Conservation (phyloP, 2,329 filamentous ascomycete genomes). For the Cladorrhinum sp. region DNA sequence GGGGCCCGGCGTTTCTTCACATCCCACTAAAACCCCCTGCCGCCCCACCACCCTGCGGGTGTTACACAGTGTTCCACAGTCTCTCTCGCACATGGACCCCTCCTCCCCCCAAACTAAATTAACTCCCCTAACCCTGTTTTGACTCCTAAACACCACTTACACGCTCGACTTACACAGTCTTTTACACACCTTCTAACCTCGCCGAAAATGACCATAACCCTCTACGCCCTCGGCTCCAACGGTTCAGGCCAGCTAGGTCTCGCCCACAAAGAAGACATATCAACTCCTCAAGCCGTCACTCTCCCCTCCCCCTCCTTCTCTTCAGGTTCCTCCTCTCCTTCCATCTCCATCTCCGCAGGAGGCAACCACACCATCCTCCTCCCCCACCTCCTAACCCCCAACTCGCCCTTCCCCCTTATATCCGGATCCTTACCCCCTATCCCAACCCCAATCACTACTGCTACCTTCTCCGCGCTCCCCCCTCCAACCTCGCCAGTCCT, state of each 20-base stretch:
- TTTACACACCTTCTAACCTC: slow-evolving; percentile 5
- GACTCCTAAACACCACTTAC: neutral
- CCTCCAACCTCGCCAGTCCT: slow-evolving; percentile 22
- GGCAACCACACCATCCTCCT: slow-evolving; percentile 85
- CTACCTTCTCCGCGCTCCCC: slow-evolving; percentile 49
- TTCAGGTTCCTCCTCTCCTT: slow-evolving; percentile 12
- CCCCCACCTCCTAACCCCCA: too few species aligned
- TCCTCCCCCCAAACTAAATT: neutral
- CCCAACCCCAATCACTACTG: slow-evolving; percentile 34
- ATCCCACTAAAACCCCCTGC: neutral
- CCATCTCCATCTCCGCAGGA: slow-evolving; percentile 52
- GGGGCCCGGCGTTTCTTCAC: neutral
- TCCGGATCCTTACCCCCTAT: slow-evolving; percentile 50
- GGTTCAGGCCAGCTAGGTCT: slow-evolving; percentile 72
- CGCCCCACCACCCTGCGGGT: neutral
- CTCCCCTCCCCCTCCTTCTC: slow-evolving; percentile 46
- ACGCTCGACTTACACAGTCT: neutral
- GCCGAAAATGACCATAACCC: slow-evolving; percentile 26
- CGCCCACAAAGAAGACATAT: slow-evolving; percentile 68
- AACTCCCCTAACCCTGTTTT: neutral
- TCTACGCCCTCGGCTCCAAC: slow-evolving; percentile 74
- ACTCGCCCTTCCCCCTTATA: slow-evolving; percentile 60
- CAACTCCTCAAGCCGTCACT: slow-evolving; percentile 56
- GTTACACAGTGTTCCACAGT: slow-evolving; percentile 1
- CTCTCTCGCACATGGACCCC: neutral